These are phyloP conservation scores for Cinchona pubescens DNA, from an alignment of 257 asterid genomes.

Conservation along the genomic window DNA sequence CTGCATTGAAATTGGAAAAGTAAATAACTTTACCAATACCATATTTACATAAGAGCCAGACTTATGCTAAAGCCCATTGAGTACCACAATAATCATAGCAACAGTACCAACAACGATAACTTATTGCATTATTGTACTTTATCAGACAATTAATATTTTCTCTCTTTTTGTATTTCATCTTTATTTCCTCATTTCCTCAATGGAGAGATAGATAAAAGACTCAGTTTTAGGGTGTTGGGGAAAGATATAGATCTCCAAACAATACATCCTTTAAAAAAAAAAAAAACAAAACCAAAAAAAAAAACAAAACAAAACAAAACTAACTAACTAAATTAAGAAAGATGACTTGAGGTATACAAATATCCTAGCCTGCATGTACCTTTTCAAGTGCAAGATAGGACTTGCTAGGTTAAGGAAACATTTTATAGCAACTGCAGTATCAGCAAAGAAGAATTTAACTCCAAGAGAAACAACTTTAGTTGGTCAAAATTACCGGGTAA, in stretches of 20 bases:
- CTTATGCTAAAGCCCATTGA: background rate
- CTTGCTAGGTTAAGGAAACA: background rate
- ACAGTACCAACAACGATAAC: background rate
- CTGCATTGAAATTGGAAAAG: slow-evolving; percentile 38
- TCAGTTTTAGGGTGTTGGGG: background rate
- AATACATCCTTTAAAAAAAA: background rate
- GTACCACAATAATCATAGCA: background rate
- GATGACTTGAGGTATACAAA: background rate
- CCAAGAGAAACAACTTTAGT: background rate
- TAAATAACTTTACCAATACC: slow-evolving; percentile 12
- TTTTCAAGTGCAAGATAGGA: background rate
- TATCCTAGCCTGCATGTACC: background rate
- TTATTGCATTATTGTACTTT: background rate
- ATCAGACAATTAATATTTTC: background rate
- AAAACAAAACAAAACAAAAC: no score
- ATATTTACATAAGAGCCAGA: background rate
- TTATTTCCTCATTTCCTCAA: background rate
- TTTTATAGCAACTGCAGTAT: background rate
- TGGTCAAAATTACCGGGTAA: background rate
- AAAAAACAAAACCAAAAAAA: no score
- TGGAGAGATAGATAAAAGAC: background rate
- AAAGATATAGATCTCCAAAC: background rate
- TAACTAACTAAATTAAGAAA: background rate
- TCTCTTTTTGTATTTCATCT: background rate
- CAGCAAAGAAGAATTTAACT: background rate